phyloP scores from a whole-genome alignment of 169 alveolate species.

The Cryptosporidium baileyi region DNA sequence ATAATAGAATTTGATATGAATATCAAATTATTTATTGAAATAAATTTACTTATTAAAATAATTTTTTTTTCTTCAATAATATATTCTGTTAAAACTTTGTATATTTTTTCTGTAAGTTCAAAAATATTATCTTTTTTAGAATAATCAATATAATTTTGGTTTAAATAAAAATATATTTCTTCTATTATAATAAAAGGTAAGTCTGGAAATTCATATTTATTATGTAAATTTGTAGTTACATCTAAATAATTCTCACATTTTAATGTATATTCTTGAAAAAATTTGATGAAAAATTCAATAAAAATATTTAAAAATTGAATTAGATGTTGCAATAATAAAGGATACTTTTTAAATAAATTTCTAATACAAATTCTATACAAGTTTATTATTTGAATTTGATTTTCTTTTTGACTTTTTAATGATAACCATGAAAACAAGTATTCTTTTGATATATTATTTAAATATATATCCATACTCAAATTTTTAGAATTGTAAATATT shows the following conservation, averaged over 20 bases:
- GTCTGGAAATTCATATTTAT: slow-evolving; percentile 33
- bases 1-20: slow-evolving; percentile 8
- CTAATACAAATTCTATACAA: slow-evolving; percentile 36
- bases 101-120: not conserved
- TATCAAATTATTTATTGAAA: slow-evolving; percentile 13
- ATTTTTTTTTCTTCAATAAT: not conserved
- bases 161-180: slow-evolving; percentile 18
- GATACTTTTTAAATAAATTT: slow-evolving; percentile 35
- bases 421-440: slow-evolving; percentile 54
- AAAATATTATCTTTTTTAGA: not conserved
- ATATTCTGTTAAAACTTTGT: not conserved
- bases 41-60: not conserved
- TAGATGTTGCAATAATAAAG: slow-evolving; percentile 16
- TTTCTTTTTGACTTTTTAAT: slow-evolving; percentile 35
- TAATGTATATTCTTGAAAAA: not conserved
- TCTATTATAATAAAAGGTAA: slow-evolving; percentile 48
- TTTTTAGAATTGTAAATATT: not conserved
- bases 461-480: not conserved
- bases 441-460: not conserved
- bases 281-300: slow-evolving; percentile 39
- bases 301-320: slow-evolving; percentile 30
- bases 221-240: too few species aligned
- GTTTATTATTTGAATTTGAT: slow-evolving; percentile 19
- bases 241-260: not conserved
- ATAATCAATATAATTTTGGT: slow-evolving; percentile 4